These are phyloP conservation scores for Solanum dulcamara DNA, from an alignment of 257 asterid species.

Conservation along the genomic window DNA sequence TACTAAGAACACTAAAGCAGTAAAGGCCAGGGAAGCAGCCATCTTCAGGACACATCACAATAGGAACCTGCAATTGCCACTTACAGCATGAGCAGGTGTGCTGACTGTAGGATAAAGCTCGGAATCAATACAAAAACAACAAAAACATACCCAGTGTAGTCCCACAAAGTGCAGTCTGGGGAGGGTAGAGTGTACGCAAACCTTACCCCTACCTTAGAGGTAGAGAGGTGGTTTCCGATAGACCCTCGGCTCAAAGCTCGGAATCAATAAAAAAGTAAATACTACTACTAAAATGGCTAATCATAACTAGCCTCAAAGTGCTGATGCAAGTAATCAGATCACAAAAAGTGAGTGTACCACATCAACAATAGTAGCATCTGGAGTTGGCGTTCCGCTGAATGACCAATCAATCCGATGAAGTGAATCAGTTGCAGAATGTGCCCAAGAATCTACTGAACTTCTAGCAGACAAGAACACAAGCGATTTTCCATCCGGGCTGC, in stretches of 20 bases:
- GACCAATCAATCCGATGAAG: conserved; percentile 90
- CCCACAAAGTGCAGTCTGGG: not conserved
- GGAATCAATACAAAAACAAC: not conserved
- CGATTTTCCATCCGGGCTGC: conserved; percentile 77
- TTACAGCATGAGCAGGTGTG: not conserved
- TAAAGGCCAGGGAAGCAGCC: conserved; percentile 92
- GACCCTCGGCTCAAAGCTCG: not conserved
- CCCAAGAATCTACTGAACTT: conserved; percentile 84
- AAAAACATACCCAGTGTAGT: not conserved
- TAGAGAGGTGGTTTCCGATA: not conserved
- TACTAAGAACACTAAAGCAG: conserved; percentile 31
- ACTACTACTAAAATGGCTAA: not conserved
- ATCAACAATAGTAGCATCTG: conserved; percentile 39
- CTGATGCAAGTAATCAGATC: not conserved
- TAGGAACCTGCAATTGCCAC: conserved; percentile 55
- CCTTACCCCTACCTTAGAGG: not conserved
- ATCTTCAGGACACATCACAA: conserved; percentile 68
- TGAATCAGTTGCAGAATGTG: conserved; percentile 74
- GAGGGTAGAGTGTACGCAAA: not conserved
- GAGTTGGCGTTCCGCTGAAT: conserved; percentile 35
- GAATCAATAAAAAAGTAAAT: not conserved
- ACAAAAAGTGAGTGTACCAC: conserved; percentile 46
- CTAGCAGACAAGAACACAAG: conserved; percentile 73
- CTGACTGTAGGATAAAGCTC: not conserved
- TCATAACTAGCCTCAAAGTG: not conserved